Base-by-base conservation (phyloP, 2,329 filamentous ascomycete species). In the Oidium heveae region DNA sequence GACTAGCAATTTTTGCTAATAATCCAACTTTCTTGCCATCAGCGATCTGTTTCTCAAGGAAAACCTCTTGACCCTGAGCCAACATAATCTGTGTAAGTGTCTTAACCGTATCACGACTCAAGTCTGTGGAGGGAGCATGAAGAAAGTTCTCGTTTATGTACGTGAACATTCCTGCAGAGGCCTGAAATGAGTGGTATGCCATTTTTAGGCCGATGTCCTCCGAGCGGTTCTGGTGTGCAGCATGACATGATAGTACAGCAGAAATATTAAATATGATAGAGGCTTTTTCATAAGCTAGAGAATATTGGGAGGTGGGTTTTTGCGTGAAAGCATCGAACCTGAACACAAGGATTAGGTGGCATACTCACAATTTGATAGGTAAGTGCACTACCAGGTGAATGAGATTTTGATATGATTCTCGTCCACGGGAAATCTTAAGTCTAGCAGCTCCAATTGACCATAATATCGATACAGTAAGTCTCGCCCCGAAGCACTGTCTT, bases 71-170 rank as follows among this genome's bases (percentile, higher is more conserved):
- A 4, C 84, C 89, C 68, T 98, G 91, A 1, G 89, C 93, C 55
- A 98, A 76, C 75, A 86, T 96, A 57, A 98, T 79, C 53, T 82
- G 77, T 65, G 98, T 96, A 59, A 98, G 69, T 0, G 86, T 87
- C 70, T 95, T 95, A 63, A 98, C 86, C 0, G 91, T 98, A 53
- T 98, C 89, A 57, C 91, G 74, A 66, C 88, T 96, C 51, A 98
- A 70, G 64, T 98, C 91, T n/a, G 86, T 88, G 9, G 88, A 95
- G 0, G 93, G 91, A 1, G 91, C 91, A 64, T 98, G 91, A 37
- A 98, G 72, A 66, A 98, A 98, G 70, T 98, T 98, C 70, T 98
- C 91, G 68, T 98, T 98, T 71, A 98, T 98, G 64, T 98, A 98
- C 54, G 89, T 96, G 68, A 96, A 98, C 91, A 98, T 98, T 70